Evolutionary conservation across 2,329 filamentous ascomycete species (phyloP), one percentile per base, ranked within the genome.

Genomic region (Emmonsia crescens): DNA sequence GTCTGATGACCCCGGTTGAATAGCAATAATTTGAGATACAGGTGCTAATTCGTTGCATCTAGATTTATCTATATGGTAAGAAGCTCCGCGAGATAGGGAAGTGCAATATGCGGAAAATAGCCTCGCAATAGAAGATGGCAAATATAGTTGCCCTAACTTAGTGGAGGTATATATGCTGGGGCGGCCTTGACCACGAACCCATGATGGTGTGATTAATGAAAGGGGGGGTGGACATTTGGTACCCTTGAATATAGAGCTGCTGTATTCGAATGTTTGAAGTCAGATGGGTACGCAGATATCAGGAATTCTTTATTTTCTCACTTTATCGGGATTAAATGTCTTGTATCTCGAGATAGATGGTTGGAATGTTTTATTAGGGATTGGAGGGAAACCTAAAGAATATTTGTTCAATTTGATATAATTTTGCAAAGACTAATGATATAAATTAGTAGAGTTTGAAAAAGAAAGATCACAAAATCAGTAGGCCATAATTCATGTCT

Each of bases 31-130:
- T 31, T 48, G 16, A 4, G 40, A 48, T n/a, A 19, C 5, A 16
- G 10, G 9, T 29, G 19, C 56, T 58, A 58, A 58, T 6, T 12
- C 5, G 5, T 58, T 19, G 27, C 8, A 12, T 31, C 21, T 24
- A 58, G 56, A 58, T 58, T 10, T 46, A 58, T 27, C 9, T 58
- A 24, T 46, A 31, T 27, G 56, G 56, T 6, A 58, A 48, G 31
- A 58, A 36, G 44, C 44, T 58, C 40, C 38, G 56, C 5, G 56
- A 48, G 31, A 46, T 58, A 21, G 56, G 56, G 44, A 58, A 58
- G 8, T 5, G 40, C 19, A 44, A 58, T n/a, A 58, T 58, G 40
- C 24, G 9, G 14, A 58, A 58, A 14, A 16, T 56, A 14, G 8
- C n/a, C 21, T 56, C 52, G 4, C 33, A 21, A 3, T 56, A 56